Evolutionary conservation across 805 yeast species (phyloP), one percentile per base, ranked within the genome.

Genomic region (Candida insectalens): DNA sequence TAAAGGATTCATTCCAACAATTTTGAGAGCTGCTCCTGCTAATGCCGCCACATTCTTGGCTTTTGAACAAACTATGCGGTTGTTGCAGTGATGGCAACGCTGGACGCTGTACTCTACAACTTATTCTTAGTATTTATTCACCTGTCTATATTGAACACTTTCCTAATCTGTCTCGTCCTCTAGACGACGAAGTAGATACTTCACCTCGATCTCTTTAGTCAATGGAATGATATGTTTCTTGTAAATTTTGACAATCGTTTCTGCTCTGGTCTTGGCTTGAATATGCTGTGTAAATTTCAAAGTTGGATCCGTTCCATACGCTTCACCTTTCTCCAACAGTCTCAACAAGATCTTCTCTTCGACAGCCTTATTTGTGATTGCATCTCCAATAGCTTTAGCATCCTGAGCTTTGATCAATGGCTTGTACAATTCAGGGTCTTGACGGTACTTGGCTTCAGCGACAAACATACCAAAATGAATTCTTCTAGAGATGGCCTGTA

Each of bases 391-490:
- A 0, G 89, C 95, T 9, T 63, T 61, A 5, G 72, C 59, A 52
- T 92, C 95, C 36, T 63, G 68, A 0, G 66, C 71, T 41, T 62
- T 53, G 45, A 92, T 92, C 45, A 87, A 59, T 44, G 67, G 60
- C 2, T 72, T 73, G 62, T 77, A 85, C 33, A 55, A 56, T 32
- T 71, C 83, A 23, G 63, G 67, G 40, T 88, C 92, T 19, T 65
- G 61, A 47, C 68, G 77, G 57, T 75, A 92, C 59, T 92, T 92
- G 29, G 95, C 82, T 55, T 92, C 98, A 4, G 98, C 98, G 7
- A 92, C 98, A 65, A 89, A 92, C 59, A 83, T 83, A 32, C 98
- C 98, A 60, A 89, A 92, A 59, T 92, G 98, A 45, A 92, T 84
- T 53, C 98, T 71, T 49, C 98, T 69, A 6, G 95, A 82, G 29